Base-by-base conservation (phyloP, 83 land plant species). In the Picea abies region DNA sequence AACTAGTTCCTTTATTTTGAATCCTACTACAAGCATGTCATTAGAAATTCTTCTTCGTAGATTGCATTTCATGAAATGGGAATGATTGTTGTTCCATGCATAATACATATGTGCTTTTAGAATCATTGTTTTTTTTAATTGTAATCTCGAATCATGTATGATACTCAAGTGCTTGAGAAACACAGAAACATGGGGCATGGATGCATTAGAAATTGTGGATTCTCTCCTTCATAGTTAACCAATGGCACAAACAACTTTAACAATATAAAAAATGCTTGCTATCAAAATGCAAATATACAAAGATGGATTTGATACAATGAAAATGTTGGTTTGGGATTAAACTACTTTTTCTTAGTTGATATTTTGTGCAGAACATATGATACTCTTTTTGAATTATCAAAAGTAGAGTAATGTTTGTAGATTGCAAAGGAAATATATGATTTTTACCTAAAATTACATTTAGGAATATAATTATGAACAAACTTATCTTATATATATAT, bases 81-180 rank as follows among this genome's bases (percentile, higher is more conserved):
- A 44, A 69, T 19, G 44, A 16, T 35, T 29, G 44, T 44, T 35
- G 73, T 44, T 35, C 47, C 73, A 70, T 70, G 39, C 47, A 35
- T 41, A 37, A 37, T 41, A 70, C 37, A 32, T 37, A 6, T 35
- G 47, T 41, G 39, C 73, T 70, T 70, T 37, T 37, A 17, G 20
- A 70, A 70, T 70, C 47, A n/a, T 44, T 32, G 73, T 37, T 70
- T 70, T 26, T 32, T 39, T 69, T 69, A 35, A 15, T 39, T 20
- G 0, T 6, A 37, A 41, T 70, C 73, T 16, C 17, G 73, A 32
- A 37, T 70, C 15, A 25, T 25, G 35, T 37, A 70, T 19, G 1
- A 37, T 70, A 35, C 73, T 70, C 5, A 32, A 70, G 39, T 70
- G 73, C 41, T 16, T 23, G 41, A 69, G 72, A 69, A 69, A 69